phyloP scores from a whole-genome alignment of 2,329 filamentous ascomycete species.

The Tolypocladium paradoxum region DNA sequence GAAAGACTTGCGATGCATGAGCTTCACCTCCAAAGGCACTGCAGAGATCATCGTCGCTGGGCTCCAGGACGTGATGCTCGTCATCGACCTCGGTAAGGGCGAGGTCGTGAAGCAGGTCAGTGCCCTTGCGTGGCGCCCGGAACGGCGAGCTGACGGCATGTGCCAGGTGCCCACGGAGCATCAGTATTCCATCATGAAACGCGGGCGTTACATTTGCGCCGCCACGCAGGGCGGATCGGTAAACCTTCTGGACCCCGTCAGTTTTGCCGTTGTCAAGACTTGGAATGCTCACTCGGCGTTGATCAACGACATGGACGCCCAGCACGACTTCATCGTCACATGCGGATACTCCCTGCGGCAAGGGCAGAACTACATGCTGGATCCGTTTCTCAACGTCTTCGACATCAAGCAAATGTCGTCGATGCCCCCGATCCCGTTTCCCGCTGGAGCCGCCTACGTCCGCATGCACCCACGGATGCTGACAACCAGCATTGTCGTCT shows the following conservation, averaged over 20 bases:
- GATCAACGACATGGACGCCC: constrained; percentile 95
- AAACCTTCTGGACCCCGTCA: constrained; percentile 73
- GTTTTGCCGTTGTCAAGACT: constrained; percentile 66
- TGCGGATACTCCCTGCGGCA: constrained; percentile 87
- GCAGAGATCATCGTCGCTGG: constrained; percentile 80
- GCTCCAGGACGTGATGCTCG: constrained; percentile 76
- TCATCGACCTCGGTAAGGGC: constrained; percentile 59
- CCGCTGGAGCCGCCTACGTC: constrained; percentile 85
- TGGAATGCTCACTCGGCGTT: constrained; percentile 86
- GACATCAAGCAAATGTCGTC: constrained; percentile 85
- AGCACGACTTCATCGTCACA: constrained; percentile 89
- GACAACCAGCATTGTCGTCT: constrained; percentile 88
- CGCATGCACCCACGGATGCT: constrained; percentile 94
- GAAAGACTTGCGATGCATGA: constrained; percentile 87
- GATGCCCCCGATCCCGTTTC: constrained; percentile 83
- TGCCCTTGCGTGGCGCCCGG: neutral
- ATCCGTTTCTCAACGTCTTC: constrained; percentile 90
- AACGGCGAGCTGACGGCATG: constrained; percentile 16
- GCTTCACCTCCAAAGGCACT: constrained; percentile 78
- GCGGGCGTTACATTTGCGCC: constrained; percentile 81
- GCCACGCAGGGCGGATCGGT: constrained; percentile 75
- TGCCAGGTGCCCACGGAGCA: constrained; percentile 55
- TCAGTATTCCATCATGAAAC: constrained; percentile 87
- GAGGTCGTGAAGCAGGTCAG: constrained; percentile 55
- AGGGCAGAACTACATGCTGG: constrained; percentile 62